Evolutionary conservation across 768 basidiomycete genomes (phyloP), one percentile per base, ranked within the genome.

Genomic region (Hygrophoropsis aurantiaca): DNA sequence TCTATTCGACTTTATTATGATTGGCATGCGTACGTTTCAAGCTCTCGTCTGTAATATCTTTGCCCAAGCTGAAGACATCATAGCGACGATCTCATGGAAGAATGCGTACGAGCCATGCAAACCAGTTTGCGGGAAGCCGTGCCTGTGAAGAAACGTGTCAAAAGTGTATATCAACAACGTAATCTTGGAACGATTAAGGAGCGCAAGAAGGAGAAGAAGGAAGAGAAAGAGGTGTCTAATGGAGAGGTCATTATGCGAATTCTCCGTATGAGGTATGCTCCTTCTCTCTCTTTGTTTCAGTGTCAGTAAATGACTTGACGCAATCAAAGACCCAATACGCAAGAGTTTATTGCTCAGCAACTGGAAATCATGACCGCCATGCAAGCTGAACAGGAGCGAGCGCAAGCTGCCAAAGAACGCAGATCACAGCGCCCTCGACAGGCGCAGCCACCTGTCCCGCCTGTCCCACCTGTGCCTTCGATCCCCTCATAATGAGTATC

Each of bases 111-210:
- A 7, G 88, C 93, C 74, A 94, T 95, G 84, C 94, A 95, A 59
- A 86, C 91, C 56, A 87, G 79, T 10, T 72, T 97, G 27, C 80
- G 87, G 11, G 76, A 80, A 4, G 76, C 84, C 1, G 82, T 90
- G 6, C 80, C 87, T 9, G 74, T 89, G 55, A 90, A 89, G 74
- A 90, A 89, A 65, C 85, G 93, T 9, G 87, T 84, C 2, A 98
- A 98, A 78, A 92, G 90, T 50, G 89, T 99, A 16, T 90, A 92
- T 54, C 74, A 84, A 11, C 94, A 95, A 58, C 83, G 93, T 40
- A 99, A 97, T 65, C 80, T 98, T 5, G 95, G 95, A 10, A 99
- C 97, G 6, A 98, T 99, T 65, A 86, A 86, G 66, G 84, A 94
- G 58, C 80, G 92, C 53, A 97, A 97, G 77, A 83, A 83, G 65